These are phyloP conservation scores for Wickerhamiella qilinensis DNA, from an alignment of 805 yeast genomes.

Conservation along the genomic window DNA sequence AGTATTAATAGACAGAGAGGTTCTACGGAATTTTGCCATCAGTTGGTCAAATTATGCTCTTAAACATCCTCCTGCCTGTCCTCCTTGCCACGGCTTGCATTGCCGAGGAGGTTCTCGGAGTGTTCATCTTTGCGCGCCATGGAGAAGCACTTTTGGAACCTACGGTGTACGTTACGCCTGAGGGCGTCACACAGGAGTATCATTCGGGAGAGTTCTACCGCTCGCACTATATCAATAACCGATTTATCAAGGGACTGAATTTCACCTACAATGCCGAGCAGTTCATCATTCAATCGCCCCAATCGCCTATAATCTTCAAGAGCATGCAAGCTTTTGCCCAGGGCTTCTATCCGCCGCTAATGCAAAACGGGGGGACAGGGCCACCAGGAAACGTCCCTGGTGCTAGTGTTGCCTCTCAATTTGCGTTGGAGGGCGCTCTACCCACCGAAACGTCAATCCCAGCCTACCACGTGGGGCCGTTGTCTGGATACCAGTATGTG, in stretches of 20 bases:
- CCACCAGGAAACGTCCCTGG: too few relatives aligned
- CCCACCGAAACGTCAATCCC: too few relatives aligned
- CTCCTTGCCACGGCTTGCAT: too few relatives aligned
- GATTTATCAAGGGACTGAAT: conserved; percentile 13
- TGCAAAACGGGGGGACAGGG: conserved; percentile 32
- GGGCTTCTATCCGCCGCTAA: conserved; percentile 32
- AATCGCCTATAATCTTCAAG: conserved; percentile 24
- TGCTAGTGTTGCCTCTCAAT: too few relatives aligned
- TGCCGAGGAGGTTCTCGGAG: conserved; percentile 22
- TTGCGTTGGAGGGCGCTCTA: too few relatives aligned
- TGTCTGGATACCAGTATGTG: conserved; percentile 33
- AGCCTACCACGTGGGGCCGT: conserved; percentile 23
- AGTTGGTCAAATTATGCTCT: too few relatives aligned
- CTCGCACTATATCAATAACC: conserved; percentile 26
- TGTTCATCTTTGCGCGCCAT: conserved; percentile 33
- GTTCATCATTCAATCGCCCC: conserved; percentile 25
- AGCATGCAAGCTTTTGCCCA: conserved; percentile 31
- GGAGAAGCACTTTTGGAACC: conserved; percentile 35
- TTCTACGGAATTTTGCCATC: too few relatives aligned
- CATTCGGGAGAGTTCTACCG: conserved; percentile 27
- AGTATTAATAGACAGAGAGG: too few relatives aligned
- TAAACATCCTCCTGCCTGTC: neutral
- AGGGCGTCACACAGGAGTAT: conserved; percentile 27
- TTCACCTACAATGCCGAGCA: conserved; percentile 24
- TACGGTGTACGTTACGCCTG: conserved; percentile 28